Evolutionary conservation across 176 grass and related monocot genomes (phyloP).

Genomic region (Tuctoria greenei): DNA sequence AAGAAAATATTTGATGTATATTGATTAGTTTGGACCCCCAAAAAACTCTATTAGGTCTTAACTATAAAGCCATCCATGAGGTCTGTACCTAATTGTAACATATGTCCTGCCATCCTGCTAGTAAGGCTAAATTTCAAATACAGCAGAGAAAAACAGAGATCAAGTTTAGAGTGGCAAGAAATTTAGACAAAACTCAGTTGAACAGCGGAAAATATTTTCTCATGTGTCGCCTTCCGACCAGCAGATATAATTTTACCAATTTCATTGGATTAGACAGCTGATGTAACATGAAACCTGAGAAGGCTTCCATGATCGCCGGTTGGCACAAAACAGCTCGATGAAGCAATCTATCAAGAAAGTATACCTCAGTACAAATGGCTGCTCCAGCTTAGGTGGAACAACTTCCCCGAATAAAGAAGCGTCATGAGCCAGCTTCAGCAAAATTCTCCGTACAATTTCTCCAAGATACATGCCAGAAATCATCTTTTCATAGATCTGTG

Average conservation of each 20-base stretch:
- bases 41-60: too few species aligned
- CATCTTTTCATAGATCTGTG: constrained; percentile 92
- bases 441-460: constrained; percentile 80
- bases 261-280: constrained; percentile 8
- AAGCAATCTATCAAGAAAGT: constrained; percentile 14
- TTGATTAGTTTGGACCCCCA: too few species aligned
- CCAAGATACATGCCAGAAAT: constrained; percentile 96
- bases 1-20: background rate
- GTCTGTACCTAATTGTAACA: too few species aligned
- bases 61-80: too few species aligned
- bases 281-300: constrained; percentile 26
- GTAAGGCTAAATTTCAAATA: too few species aligned
- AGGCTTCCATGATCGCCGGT: background rate
- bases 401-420: constrained; percentile 78
- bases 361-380: constrained; percentile 81
- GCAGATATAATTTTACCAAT: too few species aligned
- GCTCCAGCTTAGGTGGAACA: constrained; percentile 73
- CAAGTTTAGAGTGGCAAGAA: too few species aligned
- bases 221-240: too few species aligned
- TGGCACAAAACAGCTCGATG: background rate
- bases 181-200: too few species aligned
- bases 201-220: too few species aligned
- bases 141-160: too few species aligned
- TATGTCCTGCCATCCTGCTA: too few species aligned
- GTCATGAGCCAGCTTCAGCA: constrained; percentile 70